A percentile compares a stretch with the other conserved stretches of the same genome.
Evolutionary conservation across 2,329 filamentous ascomycete genomes (phyloP).

Genomic region (Leptodontidium sp.): DNA sequence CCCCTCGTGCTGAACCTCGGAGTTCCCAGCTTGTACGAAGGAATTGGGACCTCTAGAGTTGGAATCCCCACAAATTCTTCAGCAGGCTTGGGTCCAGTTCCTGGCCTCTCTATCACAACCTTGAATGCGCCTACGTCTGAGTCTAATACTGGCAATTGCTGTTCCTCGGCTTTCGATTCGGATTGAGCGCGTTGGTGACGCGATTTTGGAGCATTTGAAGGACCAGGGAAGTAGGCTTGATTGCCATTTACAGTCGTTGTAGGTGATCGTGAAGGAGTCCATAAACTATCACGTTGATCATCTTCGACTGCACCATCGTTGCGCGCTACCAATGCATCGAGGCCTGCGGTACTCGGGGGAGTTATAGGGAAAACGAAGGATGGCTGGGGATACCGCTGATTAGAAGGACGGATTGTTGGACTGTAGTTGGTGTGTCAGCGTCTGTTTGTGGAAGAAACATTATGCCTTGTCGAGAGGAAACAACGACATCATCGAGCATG

Average conservation of each 20-base stretch:
- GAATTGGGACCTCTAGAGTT: constrained; percentile 78
- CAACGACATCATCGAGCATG: constrained; percentile 34
- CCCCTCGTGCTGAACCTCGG: constrained; percentile 81
- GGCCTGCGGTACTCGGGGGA: constrained; percentile 64
- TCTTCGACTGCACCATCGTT: constrained; percentile 39
- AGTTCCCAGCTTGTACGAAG: constrained; percentile 83
- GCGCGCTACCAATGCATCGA: constrained; percentile 55
- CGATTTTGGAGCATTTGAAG: constrained; percentile 32
- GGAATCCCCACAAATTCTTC: constrained; percentile 54
- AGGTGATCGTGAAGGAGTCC: constrained; percentile 44
- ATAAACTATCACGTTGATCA: constrained; percentile 42
- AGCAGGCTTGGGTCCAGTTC: constrained; percentile 68
- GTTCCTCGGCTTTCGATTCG: constrained; percentile 79
- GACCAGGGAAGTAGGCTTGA: constrained; percentile 40
- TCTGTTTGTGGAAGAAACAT: constrained; percentile 23
- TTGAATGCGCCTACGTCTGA: constrained; percentile 75
- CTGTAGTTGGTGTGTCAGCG: constrained; percentile 50
- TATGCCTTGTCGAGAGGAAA: constrained; percentile 23
- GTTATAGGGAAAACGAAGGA: constrained; percentile 67
- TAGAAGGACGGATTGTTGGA: constrained; percentile 66
- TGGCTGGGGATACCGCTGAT: constrained; percentile 68
- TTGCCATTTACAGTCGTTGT: constrained; percentile 50
- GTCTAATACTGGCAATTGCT: constrained; percentile 57
- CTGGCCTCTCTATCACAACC: constrained; percentile 79
- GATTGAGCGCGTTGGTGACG: constrained; percentile 72